Conservation (phyloP, 2,329 filamentous ascomycete genomes). For the Thermothelomyces thermophilus region DNA sequence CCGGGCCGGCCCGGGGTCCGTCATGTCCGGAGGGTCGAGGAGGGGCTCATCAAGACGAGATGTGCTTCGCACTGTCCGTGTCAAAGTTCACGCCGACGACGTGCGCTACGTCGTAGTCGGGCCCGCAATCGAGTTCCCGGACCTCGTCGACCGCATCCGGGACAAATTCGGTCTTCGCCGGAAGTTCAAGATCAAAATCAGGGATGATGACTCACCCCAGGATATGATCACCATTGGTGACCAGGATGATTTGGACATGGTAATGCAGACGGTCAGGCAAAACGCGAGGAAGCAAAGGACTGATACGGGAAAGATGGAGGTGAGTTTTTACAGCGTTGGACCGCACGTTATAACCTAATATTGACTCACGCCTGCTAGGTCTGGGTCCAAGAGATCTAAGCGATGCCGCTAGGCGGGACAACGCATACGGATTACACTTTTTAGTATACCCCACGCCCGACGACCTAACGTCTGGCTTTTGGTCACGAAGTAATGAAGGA, state of each 20-base stretch:
- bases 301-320: conserved; percentile 92
- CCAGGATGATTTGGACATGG: conserved; percentile 91
- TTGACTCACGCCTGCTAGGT: conserved; percentile 26
- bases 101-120: conserved; percentile 88
- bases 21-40: conserved; percentile 37
- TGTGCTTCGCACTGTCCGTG: conserved; percentile 70
- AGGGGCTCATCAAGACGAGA: conserved; percentile 53
- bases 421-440: conserved; percentile 9
- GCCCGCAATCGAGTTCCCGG: conserved; percentile 63
- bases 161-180: conserved; percentile 77
- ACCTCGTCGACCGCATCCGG: conserved; percentile 71
- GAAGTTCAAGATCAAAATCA: conserved; percentile 82
- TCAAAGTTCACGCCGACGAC: conserved; percentile 89
- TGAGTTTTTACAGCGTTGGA: conserved; percentile 43
- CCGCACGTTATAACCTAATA: neutral
- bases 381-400: conserved; percentile 31
- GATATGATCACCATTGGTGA: conserved; percentile 98
- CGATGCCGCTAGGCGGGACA: neutral
- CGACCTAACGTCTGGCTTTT: neutral
- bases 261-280: conserved; percentile 62
- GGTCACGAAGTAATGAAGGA: conserved; percentile 17
- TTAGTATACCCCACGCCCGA: conserved; percentile 16
- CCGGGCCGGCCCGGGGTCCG: conserved; percentile 41
- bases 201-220: conserved; percentile 67
- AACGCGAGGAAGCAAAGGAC: conserved; percentile 64